These are phyloP conservation scores for Pseudogymnoascus sp. DNA, from an alignment of 2,329 filamentous ascomycete species.

Conservation along the genomic window DNA sequence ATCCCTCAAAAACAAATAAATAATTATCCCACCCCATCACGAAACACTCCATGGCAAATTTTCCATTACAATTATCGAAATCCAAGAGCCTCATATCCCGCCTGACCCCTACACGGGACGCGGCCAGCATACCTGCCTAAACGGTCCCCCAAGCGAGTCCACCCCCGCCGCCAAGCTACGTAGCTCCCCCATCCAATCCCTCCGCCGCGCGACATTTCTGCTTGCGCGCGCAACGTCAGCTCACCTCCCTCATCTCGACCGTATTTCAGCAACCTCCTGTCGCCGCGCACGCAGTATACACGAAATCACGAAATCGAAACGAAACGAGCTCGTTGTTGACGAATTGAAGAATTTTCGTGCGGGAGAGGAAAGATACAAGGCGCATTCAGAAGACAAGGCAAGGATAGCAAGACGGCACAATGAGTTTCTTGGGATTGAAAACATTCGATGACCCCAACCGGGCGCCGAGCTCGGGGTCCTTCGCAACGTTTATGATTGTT, in stretches of 20 bases:
- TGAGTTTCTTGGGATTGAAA: neutral
- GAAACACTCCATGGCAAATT: too few relatives aligned
- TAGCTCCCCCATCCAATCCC: neutral
- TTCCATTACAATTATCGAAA: too few relatives aligned
- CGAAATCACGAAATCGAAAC: neutral
- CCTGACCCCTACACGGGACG: neutral
- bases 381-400: neutral
- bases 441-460: conserved; percentile 35
- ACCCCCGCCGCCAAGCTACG: neutral
- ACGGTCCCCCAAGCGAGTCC: neutral
- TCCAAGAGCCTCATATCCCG: neutral
- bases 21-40: too few relatives aligned
- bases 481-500: conserved; percentile 95
- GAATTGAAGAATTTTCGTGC: too few relatives aligned
- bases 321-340: too few relatives aligned
- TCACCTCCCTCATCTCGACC: neutral
- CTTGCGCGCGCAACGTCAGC: neutral
- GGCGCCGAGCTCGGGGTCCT: conserved; percentile 60
- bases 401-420: neutral
- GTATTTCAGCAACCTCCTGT: too few relatives aligned
- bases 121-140: neutral
- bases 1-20: too few relatives aligned
- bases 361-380: neutral
- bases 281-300: too few relatives aligned
- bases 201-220: neutral